Base-by-base conservation (phyloP, 345 rosid genomes). In the Trapa bicornis region DNA sequence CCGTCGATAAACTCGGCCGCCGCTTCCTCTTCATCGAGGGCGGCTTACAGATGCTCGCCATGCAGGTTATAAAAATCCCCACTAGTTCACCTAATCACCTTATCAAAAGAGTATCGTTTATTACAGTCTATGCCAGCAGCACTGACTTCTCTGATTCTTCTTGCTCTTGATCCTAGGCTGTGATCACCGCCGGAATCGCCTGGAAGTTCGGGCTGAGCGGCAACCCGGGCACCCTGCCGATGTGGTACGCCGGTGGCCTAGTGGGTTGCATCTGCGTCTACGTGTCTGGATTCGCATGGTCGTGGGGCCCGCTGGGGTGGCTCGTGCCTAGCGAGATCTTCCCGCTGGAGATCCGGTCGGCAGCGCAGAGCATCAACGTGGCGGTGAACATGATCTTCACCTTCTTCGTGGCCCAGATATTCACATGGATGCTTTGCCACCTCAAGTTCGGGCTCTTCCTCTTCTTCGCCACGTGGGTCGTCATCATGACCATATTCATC, bases 301-400 rank as follows among this genome's bases (percentile, higher is more conserved):
- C 87, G 1, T 79, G 87, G 87, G 87, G 87, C 8, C 85, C 83
- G 35, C 64, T 81, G 22, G 87, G 85, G 11, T 83, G 85, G 85
- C 68, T 83, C 3, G 79, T 83, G 47, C 83, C 87, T 0, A 81
- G 85, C 45, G 85, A 83, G 80, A 75, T 83, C 53, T 83, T 71
- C 32, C 81, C 77, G 0, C 0, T 83, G 42, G 85, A 83, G 77
- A 75, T 79, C 32, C 65, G 87, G 64, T 81, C 85, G 1, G 82
- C 76, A 0, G 85, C 80, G 56, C 83, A 79, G 67, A 74, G 85
- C 37, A 77, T 83, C 16, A 79, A 74, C 0, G 87, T 83, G n/a
- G 80, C 77, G 8, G 83, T 79, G 68, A 74, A 73, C 62, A 72
- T 79, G 17, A 35, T 83, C 37, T 81, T 80, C 67, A 79, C 85